Evolutionary conservation across 805 yeast genomes (phyloP), one percentile per base, ranked within the genome.

Genomic region (Starmerella bombi): DNA sequence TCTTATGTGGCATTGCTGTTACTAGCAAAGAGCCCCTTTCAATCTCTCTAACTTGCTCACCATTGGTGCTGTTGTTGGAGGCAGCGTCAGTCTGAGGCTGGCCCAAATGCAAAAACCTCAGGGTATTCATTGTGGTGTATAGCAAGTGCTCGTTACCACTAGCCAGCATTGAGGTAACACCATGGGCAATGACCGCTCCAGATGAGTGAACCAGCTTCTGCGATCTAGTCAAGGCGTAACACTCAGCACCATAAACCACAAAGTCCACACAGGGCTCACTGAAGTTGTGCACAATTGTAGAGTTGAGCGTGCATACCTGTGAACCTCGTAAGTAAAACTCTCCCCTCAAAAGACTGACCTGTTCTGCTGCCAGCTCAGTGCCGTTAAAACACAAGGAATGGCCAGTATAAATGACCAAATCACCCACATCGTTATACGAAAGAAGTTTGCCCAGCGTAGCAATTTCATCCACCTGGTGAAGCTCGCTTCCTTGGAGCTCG

Each of bases 21-120:
- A 88, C 83, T 36, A 91, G 60, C n/a, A 80, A 52, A 0, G 96
- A 84, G 1, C 98, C 97, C 49, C 95, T 70, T 61, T 91, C 99
- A 40, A 91, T 77, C 43, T 78, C 74, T 52, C 99, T 74, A 14
- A 79, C 70, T 61, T 96, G 74, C 62, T 88, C 98, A 16, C 55
- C 14, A 32, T 33, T 19, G 18, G 30, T 3, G 15, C 15, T 15
- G 34, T 22, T 4, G 14, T n/a, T 1, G 20, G 14, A 59, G n/a
- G 46, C 43, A 3, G 53, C 40, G 9, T 60, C 52, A 2, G 31
- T 10, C 7, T 10, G 31, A 23, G 27, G 27, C 21, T 68, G 55
- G 22, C 63, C 64, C 53, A 86, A 63, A 59, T 85, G 96, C 32
- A 82, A 70, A 52, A 88, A 84, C 56, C 84, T 79, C 45, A 91